Conservation (phyloP, 495 filamentous ascomycete species). For the Thermochaetoides thermophila region DNA sequence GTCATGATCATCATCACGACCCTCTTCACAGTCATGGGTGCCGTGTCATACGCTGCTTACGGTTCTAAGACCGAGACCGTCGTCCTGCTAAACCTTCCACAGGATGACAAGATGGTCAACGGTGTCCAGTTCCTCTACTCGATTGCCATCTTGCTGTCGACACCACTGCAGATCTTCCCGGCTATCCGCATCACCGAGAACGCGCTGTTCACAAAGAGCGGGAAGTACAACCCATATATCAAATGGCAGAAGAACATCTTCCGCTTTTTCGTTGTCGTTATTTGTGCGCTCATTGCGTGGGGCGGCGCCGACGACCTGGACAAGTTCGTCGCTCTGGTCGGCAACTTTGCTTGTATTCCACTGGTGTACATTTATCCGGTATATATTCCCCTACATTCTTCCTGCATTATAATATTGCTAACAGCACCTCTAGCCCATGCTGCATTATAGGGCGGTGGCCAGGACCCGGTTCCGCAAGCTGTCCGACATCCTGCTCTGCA, state of each 20-base stretch:
- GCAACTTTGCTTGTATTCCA: constrained; percentile 94
- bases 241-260: constrained; percentile 99
- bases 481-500: constrained; percentile 56
- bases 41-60: constrained; percentile 89
- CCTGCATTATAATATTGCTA: constrained; percentile 10
- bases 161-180: constrained; percentile 90
- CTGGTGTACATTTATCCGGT: constrained; percentile 96
- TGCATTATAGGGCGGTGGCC: constrained; percentile 73
- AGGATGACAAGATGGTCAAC: constrained; percentile 93
- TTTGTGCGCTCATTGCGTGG: constrained; percentile 82
- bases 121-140: constrained; percentile 91
- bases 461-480: constrained; percentile 44
- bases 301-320: constrained; percentile 83
- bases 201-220: constrained; percentile 53
- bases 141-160: constrained; percentile 82
- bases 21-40: constrained; percentile 82
- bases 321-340: constrained; percentile 91
- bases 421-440: constrained; percentile 48
- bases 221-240: constrained; percentile 89
- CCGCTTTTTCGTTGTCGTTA: constrained; percentile 76
- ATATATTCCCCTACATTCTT: constrained; percentile 20
- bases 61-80: constrained; percentile 91
- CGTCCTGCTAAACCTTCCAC: constrained; percentile 86
- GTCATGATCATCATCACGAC: constrained; percentile 91
- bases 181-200: constrained; percentile 73